Evolutionary conservation across 1,139 yeast genomes (phyloP).

Genomic region (Ashbya aceris): DNA sequence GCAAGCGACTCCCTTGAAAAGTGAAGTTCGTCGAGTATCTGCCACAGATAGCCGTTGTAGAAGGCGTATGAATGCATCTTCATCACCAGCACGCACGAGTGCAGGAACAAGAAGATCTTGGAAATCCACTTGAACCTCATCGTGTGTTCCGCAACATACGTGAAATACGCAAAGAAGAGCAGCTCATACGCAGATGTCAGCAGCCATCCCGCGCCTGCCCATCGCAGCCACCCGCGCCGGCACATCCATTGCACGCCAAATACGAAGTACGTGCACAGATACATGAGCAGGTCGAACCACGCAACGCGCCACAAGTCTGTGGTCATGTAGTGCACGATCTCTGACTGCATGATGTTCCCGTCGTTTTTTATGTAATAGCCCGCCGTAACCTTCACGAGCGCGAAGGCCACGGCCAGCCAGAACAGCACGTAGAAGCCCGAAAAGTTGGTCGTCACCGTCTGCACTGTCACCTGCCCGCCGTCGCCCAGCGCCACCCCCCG

Average conservation of each 20-base stretch:
- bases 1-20: slow-evolving; percentile 34
- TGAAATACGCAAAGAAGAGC: slow-evolving; percentile 37
- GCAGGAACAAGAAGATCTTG: slow-evolving; percentile 69
- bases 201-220: slow-evolving; percentile 56
- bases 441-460: slow-evolving; percentile 29
- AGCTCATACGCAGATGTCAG: slow-evolving; percentile 51
- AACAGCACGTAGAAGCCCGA: slow-evolving; percentile 59
- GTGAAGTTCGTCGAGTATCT: slow-evolving; percentile 45
- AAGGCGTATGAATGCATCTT: slow-evolving; percentile 87
- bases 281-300: slow-evolving; percentile 62
- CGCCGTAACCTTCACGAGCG: slow-evolving; percentile 40
- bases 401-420: slow-evolving; percentile 56
- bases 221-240: slow-evolving; percentile 36
- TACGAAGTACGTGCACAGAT: slow-evolving; percentile 49
- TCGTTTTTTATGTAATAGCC: slow-evolving; percentile 33
- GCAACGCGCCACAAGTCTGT: slow-evolving; percentile 56
- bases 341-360: slow-evolving; percentile 36
- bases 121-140: slow-evolving; percentile 74
- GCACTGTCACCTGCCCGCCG: slow-evolving; percentile 27
- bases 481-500: slow-evolving; percentile 2
- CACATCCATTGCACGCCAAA: slow-evolving; percentile 47
- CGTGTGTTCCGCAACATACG: slow-evolving; percentile 43
- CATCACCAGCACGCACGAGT: slow-evolving; percentile 80
- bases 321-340: slow-evolving; percentile 41
- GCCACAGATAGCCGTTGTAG: slow-evolving; percentile 84